These are phyloP conservation scores for Rutstroemia sp. DNA, from an alignment of 2,329 filamentous ascomycete genomes.

Conservation along the genomic window DNA sequence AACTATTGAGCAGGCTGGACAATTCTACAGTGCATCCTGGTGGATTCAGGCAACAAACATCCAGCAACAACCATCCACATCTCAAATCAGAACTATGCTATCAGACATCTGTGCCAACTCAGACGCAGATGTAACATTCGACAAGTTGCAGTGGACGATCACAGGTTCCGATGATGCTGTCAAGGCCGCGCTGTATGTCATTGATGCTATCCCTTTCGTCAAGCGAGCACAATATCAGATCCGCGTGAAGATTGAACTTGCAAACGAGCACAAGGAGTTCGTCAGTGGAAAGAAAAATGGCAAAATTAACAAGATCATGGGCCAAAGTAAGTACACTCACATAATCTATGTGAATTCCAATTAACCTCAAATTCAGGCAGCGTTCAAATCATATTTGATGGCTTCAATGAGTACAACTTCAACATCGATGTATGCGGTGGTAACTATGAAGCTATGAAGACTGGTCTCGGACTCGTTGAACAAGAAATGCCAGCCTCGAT, in stretches of 20 bases:
- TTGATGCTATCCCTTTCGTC: conserved; percentile 86
- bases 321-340: conserved; percentile 54
- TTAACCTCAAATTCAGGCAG: conserved; percentile 40
- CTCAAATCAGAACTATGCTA: conserved; percentile 76
- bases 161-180: conserved; percentile 95
- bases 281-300: conserved; percentile 99
- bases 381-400: conserved; percentile 97
- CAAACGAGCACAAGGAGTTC: conserved; percentile 99
- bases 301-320: conserved; percentile 99
- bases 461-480: conserved; percentile 85
- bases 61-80: conserved; percentile 46
- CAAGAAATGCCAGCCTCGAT: conserved; percentile 99
- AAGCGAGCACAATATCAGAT: conserved; percentile 81
- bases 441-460: conserved; percentile 90
- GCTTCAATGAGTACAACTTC: conserved; percentile 99
- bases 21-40: conserved; percentile 97
- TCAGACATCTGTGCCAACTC: conserved; percentile 95
- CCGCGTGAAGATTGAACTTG: conserved; percentile 95
- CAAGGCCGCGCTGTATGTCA: conserved; percentile 88
- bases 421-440: conserved; percentile 95
- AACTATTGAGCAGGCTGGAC: conserved; percentile 59
- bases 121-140: conserved; percentile 88
- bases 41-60: conserved; percentile 77
- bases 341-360: not conserved
- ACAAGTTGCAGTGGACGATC: conserved; percentile 88